A percentile compares a stretch with the other conserved stretches of the same genome.
Evolutionary conservation across 2,329 filamentous ascomycete genomes (phyloP).

Genomic region (Penicillium griseofulvum): DNA sequence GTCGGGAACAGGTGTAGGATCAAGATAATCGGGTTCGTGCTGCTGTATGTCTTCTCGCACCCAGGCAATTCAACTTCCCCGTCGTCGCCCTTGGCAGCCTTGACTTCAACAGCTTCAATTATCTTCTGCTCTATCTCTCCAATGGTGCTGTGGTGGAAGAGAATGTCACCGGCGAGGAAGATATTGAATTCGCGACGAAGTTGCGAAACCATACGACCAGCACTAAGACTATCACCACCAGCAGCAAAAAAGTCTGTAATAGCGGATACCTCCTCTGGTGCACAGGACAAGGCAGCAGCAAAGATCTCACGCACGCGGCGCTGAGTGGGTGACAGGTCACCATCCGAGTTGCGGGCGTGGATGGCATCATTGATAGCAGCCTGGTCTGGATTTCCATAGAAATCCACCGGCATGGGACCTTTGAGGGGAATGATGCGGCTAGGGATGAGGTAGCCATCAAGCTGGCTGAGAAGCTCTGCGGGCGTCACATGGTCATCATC

Average conservation of each 20-base stretch:
- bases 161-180: conserved; percentile 50
- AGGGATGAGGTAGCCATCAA: conserved; percentile 41
- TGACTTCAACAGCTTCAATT: conserved; percentile 9
- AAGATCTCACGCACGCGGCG: conserved; percentile 47
- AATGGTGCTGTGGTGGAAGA: conserved; percentile 53
- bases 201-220: conserved; percentile 52
- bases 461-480: conserved; percentile 13
- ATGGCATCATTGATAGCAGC: conserved; percentile 37
- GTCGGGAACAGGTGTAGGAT: conserved; percentile 53
- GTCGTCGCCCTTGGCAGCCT: conserved; percentile 12
- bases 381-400: conserved; percentile 35
- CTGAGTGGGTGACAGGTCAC: conserved; percentile 30
- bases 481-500: conserved; percentile 8
- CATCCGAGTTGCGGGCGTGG: conserved; percentile 18
- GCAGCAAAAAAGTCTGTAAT: conserved; percentile 53
- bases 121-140: conserved; percentile 32
- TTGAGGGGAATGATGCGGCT: conserved; percentile 36
- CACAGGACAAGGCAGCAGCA: conserved; percentile 46
- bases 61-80: conserved; percentile 32
- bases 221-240: conserved; percentile 55
- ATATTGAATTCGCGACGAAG: conserved; percentile 52
- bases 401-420: conserved; percentile 36
- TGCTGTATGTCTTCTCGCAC: conserved; percentile 41
- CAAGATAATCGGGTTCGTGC: conserved; percentile 51
- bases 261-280: conserved; percentile 38